Conservation (phyloP, 495 filamentous ascomycete genomes). For the Trypethelium eluteriae region DNA sequence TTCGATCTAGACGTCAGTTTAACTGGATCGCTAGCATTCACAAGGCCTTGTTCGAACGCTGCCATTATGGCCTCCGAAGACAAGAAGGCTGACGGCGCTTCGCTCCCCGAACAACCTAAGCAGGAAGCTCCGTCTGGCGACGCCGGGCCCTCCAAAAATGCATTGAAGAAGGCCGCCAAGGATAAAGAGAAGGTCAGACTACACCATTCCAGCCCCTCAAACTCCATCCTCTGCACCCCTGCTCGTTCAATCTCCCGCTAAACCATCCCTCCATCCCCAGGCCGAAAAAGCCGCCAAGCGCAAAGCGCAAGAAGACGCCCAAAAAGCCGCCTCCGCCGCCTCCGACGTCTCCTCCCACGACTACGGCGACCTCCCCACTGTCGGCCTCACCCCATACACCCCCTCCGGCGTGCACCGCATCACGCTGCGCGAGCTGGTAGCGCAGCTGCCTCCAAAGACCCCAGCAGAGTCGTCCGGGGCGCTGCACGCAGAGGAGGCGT, state of each 20-base stretch:
- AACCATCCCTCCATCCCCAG: constrained; percentile 21
- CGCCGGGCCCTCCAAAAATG: constrained; percentile 51
- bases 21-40: not conserved
- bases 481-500: no score
- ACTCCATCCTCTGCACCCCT: not conserved
- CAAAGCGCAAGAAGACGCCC: constrained; percentile 32
- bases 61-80: constrained; percentile 11
- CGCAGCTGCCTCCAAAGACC: constrained; percentile 17
- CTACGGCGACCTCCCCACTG: constrained; percentile 39
- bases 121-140: constrained; percentile 17
- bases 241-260: not conserved
- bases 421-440: constrained; percentile 24
- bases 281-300: constrained; percentile 33
- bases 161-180: constrained; percentile 60
- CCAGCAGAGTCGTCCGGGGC: no score
- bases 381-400: constrained; percentile 27
- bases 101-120: constrained; percentile 25
- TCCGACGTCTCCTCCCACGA: constrained; percentile 36
- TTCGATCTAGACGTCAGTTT: not conserved
- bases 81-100: constrained; percentile 2
- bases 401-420: constrained; percentile 28
- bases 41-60: not conserved
- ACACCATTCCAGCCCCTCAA: not conserved
- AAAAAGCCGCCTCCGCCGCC: constrained; percentile 33
- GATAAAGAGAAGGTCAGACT: constrained; percentile 52